Conservation (phyloP, 2,329 filamentous ascomycete species). For the Cadophora gregata region DNA sequence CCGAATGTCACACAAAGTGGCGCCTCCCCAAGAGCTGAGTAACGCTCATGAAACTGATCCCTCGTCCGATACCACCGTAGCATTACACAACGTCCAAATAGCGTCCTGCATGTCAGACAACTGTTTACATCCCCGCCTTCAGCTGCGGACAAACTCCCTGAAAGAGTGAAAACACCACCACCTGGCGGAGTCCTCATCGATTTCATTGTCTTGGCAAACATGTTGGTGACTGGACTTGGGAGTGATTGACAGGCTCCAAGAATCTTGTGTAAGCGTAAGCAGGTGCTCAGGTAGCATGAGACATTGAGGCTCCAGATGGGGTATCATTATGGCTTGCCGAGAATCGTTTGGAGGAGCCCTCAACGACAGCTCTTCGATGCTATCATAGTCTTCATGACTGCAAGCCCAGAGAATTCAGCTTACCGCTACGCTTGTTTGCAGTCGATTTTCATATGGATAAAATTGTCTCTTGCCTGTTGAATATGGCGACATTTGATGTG, state of each 20-base stretch:
- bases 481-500: too few relatives aligned
- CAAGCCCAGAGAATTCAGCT: neutral
- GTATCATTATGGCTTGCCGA: neutral
- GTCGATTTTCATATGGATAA: neutral
- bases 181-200: neutral
- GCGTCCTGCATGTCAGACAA: neutral
- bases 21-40: neutral
- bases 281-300: neutral
- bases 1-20: neutral
- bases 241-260: neutral
- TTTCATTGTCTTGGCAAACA: neutral
- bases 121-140: constrained; percentile 3
- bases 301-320: neutral
- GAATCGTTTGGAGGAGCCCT: neutral
- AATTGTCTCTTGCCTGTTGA: neutral
- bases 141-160: neutral
- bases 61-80: neutral
- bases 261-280: neutral
- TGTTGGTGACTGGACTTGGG: too few relatives aligned
- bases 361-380: too few relatives aligned
- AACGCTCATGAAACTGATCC: neutral
- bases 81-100: neutral
- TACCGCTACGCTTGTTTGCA: neutral
- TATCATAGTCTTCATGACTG: neutral
- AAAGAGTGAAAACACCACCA: neutral